phyloP scores from a whole-genome alignment of 208 protist genomes.

The Trypanosoma theileri region DNA sequence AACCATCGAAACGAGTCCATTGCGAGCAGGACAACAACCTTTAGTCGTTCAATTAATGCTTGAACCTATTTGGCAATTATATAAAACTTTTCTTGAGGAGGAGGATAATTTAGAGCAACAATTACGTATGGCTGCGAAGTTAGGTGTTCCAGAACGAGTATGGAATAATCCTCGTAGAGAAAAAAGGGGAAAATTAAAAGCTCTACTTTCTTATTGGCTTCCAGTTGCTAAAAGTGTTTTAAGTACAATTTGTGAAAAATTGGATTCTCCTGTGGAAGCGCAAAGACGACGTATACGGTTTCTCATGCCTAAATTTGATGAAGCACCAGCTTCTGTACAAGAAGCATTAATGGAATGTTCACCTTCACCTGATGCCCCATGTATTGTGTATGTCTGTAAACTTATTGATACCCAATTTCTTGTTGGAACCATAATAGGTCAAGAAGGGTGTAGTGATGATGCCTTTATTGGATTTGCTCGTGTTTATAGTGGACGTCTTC shows the following conservation, averaged over 20 bases:
- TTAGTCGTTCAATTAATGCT: slow-evolving; percentile 97
- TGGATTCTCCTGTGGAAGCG: slow-evolving; percentile 89
- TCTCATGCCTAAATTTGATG: slow-evolving; percentile 67
- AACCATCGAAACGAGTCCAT: slow-evolving; percentile 66
- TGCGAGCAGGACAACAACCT: slow-evolving; percentile 76
- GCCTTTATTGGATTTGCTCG: slow-evolving; percentile 96
- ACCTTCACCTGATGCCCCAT: slow-evolving; percentile 57
- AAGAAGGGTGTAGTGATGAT: slow-evolving; percentile 55
- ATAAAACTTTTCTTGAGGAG: slow-evolving; percentile 77
- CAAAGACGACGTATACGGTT: slow-evolving; percentile 70
- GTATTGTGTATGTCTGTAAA: slow-evolving; percentile 84
- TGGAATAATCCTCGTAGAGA: slow-evolving; percentile 81
- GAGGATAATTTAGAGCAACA: slow-evolving; percentile 77
- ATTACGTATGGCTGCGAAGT: slow-evolving; percentile 57
- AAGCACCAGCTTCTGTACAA: slow-evolving; percentile 33
- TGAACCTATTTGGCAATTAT: slow-evolving; percentile 96
- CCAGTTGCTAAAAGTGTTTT: slow-evolving; percentile 93
- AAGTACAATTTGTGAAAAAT: slow-evolving; percentile 69
- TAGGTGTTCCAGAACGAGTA: slow-evolving; percentile 59
- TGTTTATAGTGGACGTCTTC: slow-evolving; percentile 95
- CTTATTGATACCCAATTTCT: slow-evolving; percentile 87
- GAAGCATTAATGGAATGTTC: slow-evolving; percentile 66
- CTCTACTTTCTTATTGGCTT: slow-evolving; percentile 93
- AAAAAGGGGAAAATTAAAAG: slow-evolving; percentile 68
- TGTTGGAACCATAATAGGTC: slow-evolving; percentile 51